These are phyloP conservation scores for Ettlia oleoabundans DNA, from an alignment of 139 green algal genomes.

Conservation along the genomic window DNA sequence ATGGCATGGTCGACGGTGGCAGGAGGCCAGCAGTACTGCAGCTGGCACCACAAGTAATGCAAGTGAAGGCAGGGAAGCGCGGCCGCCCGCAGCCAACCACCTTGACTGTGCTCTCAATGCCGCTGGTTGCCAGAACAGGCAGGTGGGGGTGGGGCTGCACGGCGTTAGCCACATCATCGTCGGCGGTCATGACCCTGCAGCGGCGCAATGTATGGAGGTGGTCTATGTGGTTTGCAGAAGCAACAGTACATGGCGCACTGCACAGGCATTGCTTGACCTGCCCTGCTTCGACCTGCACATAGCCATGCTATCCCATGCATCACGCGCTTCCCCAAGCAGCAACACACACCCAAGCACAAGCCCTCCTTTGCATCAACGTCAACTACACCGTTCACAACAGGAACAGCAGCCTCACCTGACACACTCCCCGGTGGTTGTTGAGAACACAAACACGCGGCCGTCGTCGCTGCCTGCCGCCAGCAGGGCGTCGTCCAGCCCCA, in stretches of 20 bases:
- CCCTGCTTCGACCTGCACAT: too few species aligned
- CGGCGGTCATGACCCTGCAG: conserved; percentile 66
- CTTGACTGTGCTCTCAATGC: conserved; percentile 79
- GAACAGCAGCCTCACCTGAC: conserved; percentile 26
- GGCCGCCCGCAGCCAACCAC: conserved; percentile 47
- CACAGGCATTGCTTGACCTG: too few species aligned
- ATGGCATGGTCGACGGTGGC: too few species aligned
- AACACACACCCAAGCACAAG: too few species aligned
- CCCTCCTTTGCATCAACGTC: not conserved
- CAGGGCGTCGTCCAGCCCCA: conserved; percentile 66
- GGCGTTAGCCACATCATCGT: conserved; percentile 85
- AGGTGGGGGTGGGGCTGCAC: conserved; percentile 76
- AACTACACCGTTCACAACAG: not conserved
- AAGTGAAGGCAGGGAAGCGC: too few species aligned
- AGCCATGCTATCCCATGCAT: too few species aligned
- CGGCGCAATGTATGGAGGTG: not conserved
- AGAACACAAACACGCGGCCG: conserved; percentile 83
- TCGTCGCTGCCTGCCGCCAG: conserved; percentile 82
- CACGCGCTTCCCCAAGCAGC: too few species aligned
- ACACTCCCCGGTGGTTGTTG: conserved; percentile 44
- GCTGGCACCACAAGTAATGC: too few species aligned
- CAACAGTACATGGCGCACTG: too few species aligned
- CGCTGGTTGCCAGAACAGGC: conserved; percentile 82
- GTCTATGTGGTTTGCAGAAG: not conserved
- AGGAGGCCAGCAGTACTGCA: too few species aligned